phyloP scores from a whole-genome alignment of 2,329 filamentous ascomycete genomes.

The Sordariomycetes sp. region DNA sequence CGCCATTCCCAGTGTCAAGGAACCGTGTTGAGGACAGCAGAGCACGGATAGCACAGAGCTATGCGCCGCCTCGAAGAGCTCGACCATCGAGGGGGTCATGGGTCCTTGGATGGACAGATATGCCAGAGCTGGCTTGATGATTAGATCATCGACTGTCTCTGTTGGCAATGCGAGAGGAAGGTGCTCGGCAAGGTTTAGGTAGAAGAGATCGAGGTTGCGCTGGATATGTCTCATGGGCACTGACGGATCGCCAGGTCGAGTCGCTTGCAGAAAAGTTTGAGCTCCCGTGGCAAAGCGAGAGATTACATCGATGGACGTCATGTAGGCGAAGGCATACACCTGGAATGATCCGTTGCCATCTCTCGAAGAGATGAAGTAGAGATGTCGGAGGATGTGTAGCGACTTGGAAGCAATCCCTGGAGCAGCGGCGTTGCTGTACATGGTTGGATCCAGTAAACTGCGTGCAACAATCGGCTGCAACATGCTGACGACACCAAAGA shows the following conservation, averaged over 20 bases:
- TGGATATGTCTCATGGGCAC: conserved; percentile 35
- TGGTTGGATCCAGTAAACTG: conserved; percentile 38
- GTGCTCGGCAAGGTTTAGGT: conserved; percentile 79
- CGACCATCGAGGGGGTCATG: conserved; percentile 35
- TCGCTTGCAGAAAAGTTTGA: conserved; percentile 57
- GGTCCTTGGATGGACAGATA: conserved; percentile 51
- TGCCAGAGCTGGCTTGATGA: conserved; percentile 64
- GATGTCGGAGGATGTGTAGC: conserved; percentile 63
- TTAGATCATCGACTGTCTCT: conserved; percentile 58
- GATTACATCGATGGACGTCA: conserved; percentile 75
- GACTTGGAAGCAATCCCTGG: conserved; percentile 61
- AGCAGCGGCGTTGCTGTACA: conserved; percentile 36
- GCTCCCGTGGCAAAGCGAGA: conserved; percentile 58
- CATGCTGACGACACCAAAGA: conserved; percentile 68
- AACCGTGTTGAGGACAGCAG: conserved; percentile 67
- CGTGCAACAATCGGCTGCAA: conserved; percentile 67
- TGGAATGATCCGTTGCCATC: conserved; percentile 68
- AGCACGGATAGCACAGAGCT: conserved; percentile 72
- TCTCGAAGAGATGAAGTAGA: conserved; percentile 74
- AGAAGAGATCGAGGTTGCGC: conserved; percentile 74
- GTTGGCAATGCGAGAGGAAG: conserved; percentile 63
- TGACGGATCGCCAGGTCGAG: conserved; percentile 34
- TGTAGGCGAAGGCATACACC: conserved; percentile 75
- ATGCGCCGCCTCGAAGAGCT: conserved; percentile 82
- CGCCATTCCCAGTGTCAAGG: conserved; percentile 60